Evolutionary conservation across 306 rosid species (phyloP), one percentile per base, ranked within the genome.

Genomic region (Lathyrus tuberosus): DNA sequence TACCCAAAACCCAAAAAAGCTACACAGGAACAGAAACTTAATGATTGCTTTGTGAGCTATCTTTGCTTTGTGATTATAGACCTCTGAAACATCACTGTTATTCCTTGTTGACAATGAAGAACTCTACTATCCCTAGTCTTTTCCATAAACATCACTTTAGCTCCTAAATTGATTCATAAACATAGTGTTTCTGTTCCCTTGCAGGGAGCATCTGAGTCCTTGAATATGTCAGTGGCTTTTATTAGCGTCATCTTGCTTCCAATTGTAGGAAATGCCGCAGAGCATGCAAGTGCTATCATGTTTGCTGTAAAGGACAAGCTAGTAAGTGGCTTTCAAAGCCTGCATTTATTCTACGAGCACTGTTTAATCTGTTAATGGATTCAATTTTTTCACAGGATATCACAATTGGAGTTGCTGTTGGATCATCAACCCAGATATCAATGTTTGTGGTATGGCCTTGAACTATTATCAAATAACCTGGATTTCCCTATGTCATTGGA

Each of bases 221-320:
- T 81, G 81, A 85, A 88, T 74, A 74, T 92, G 84, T 90, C 98
- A 4, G 77, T 89, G 80, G 90, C 98, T 61, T 92, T 92, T 79
- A 92, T 92, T 63, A 86, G 95, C 80, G 95, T 92, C 81, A 89
- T 92, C 65, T 72, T 89, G 82, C 96, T 92, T 69, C 98, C 98
- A 56, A 86, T 92, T 70, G 96, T 89, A 20, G 96, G 86, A 75
- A 82, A 82, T 58, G 86, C 86, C 33, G 83, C 86, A 31, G 86
- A 82, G 66, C 86, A 92, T 73, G 98, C 92, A 60, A 89, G 95
- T 72, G 98, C 98, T 12, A 92, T 89, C 80, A 92, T 89, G 96
- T 92, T 92, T 84, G 98, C 98, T 57, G 80, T 86, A 81, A 92
- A 89, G 81, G 96, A 89, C 77, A 92, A 87, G 86, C 98, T 92